Evolutionary conservation across 148 eudicot genomes (phyloP).

Genomic region (Diospyros kaki): DNA sequence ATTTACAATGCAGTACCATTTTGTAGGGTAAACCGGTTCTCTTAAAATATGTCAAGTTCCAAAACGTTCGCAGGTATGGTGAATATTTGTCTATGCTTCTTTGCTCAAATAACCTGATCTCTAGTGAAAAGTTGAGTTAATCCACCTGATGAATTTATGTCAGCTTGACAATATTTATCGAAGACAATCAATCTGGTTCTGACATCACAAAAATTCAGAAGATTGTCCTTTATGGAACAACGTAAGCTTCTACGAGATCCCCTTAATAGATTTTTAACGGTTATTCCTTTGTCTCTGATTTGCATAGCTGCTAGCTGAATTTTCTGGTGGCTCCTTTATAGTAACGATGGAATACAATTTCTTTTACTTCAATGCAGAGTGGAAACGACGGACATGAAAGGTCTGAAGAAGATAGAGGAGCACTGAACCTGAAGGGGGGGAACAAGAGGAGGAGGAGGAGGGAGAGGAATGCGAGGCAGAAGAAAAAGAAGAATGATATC

Average conservation of each 20-base stretch:
- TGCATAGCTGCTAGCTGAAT: not conserved
- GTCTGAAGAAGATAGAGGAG: constrained; percentile 63
- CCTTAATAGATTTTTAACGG: no score
- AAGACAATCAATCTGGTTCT: constrained; percentile 89
- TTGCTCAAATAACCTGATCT: not conserved
- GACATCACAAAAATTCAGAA: constrained; percentile 83
- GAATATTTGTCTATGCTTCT: not conserved
- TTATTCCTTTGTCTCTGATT: not conserved
- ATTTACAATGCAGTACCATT: not conserved
- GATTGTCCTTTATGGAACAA: constrained; percentile 75
- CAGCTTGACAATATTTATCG: constrained; percentile 95
- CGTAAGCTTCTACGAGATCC: constrained; percentile 56
- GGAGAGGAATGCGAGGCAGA: not conserved
- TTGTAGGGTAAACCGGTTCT: constrained; percentile 80
- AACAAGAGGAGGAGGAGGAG: not conserved
- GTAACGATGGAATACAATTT: not conserved
- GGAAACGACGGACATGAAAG: constrained; percentile 76
- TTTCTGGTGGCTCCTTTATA: not conserved
- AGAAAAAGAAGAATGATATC: not conserved
- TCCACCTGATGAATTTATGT: constrained; percentile 21
- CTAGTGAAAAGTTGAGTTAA: constrained; percentile 3
- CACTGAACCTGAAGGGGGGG: constrained; percentile 18
- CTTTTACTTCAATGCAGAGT: constrained; percentile 34
- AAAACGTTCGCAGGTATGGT: constrained; percentile 92
- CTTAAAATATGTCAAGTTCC: constrained; percentile 93